Evolutionary conservation across 2,329 filamentous ascomycete genomes (phyloP).

Genomic region (Colletotrichum cuscutae): DNA sequence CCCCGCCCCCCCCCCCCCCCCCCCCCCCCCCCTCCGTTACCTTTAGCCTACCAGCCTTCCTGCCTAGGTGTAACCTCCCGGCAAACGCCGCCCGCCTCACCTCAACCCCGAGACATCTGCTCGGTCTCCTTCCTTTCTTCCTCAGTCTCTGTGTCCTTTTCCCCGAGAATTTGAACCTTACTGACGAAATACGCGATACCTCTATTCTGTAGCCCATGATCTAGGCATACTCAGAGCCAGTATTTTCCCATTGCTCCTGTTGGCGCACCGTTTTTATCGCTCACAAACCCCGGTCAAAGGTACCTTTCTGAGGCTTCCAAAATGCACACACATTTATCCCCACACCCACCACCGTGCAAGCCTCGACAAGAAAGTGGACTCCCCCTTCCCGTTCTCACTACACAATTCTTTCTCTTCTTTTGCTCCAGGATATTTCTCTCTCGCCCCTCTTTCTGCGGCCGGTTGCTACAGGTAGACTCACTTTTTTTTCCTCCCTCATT

Average conservation of each 20-base stretch:
- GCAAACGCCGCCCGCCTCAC: not conserved
- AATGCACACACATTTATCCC: conserved; percentile 27
- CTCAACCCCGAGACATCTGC: not conserved
- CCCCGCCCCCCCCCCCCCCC: conserved; percentile 28
- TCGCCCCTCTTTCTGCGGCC: not conserved
- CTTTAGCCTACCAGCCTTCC: conserved; percentile 1
- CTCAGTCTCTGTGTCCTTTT: not conserved
- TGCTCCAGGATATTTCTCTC: not conserved
- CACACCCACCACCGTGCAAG: conserved; percentile 30
- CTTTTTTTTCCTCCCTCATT: not conserved
- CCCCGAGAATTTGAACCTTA: not conserved
- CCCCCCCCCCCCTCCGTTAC: conserved; percentile 18
- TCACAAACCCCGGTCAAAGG: conserved; percentile 16
- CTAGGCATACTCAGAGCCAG: not conserved
- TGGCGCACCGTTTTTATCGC: conserved; percentile 17
- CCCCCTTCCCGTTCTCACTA: conserved; percentile 23
- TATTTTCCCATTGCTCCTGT: not conserved
- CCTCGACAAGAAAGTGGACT: conserved; percentile 32
- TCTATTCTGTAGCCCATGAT: not conserved
- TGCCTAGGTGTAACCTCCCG: not conserved
- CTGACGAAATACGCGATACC: not conserved
- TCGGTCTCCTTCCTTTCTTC: not conserved
- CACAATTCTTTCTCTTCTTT: conserved; percentile 31
- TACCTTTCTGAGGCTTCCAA: conserved; percentile 4
- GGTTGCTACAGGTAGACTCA: not conserved